Evolutionary conservation across 164 flowering plant species (phyloP).

Genomic region (Dillenia suffruticosa): DNA sequence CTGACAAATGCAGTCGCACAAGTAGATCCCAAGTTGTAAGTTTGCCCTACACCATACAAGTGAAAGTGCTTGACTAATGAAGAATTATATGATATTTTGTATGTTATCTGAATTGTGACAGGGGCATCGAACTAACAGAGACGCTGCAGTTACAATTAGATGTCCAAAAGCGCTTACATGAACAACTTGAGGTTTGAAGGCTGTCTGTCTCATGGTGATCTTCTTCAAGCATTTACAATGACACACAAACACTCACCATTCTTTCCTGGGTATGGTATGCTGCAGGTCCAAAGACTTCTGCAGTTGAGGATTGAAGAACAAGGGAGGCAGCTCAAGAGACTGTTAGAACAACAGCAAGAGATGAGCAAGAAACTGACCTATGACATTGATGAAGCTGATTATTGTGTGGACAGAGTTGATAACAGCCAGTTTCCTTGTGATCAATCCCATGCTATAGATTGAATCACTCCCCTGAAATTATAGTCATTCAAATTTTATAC

Average conservation of each 20-base stretch:
- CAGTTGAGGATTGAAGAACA: slow-evolving; percentile 81
- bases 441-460: too few relatives aligned
- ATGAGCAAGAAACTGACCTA: slow-evolving; percentile 10
- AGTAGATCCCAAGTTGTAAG: slow-evolving; percentile 48
- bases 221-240: too few relatives aligned
- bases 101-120: slow-evolving; percentile 14
- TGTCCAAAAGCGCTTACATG: slow-evolving; percentile 78
- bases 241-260: too few relatives aligned
- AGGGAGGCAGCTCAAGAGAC: slow-evolving; percentile 62
- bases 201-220: neutral
- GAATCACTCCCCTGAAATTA: too few relatives aligned
- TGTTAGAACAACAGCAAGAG: slow-evolving; percentile 61
- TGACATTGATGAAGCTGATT: too few relatives aligned
- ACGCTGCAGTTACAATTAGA: slow-evolving; percentile 75
- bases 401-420: too few relatives aligned
- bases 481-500: too few relatives aligned
- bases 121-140: slow-evolving; percentile 62
- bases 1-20: slow-evolving; percentile 22
- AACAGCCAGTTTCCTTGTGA: too few relatives aligned
- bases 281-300: slow-evolving; percentile 59
- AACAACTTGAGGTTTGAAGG: slow-evolving; percentile 67
- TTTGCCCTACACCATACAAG: neutral
- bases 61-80: too few relatives aligned
- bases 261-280: neutral
- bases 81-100: too few relatives aligned